These are phyloP conservation scores for Diplocarpon mali DNA, from an alignment of 2,329 filamentous ascomycete genomes.

Conservation along the genomic window DNA sequence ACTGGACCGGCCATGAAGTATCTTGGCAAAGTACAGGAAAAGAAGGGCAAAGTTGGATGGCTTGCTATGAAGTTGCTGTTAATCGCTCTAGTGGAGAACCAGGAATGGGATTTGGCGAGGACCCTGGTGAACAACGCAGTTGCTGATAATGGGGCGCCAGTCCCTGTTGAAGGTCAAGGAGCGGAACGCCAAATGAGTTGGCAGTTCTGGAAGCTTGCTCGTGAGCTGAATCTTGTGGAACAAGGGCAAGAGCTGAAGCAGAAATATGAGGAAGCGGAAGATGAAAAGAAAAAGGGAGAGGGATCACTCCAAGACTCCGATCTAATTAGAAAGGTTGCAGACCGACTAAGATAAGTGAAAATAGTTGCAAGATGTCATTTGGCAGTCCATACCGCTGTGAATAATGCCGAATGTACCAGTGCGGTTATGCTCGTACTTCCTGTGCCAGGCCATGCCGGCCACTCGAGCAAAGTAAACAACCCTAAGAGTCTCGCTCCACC, in stretches of 20 bases:
- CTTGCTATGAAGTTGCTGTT: conserved; percentile 21
- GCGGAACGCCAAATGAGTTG: conserved; percentile 19
- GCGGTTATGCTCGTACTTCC: too few relatives aligned
- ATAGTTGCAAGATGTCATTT: too few relatives aligned
- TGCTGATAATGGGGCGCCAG: conserved; percentile 17
- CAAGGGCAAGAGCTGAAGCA: conserved; percentile 1
- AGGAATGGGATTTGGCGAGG: conserved; percentile 25
- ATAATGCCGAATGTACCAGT: too few relatives aligned
- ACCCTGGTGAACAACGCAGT: conserved; percentile 23
- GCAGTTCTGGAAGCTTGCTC: conserved; percentile 23
- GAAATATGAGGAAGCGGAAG: neutral
- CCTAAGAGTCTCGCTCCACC: conserved; percentile 17
- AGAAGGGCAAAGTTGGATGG: conserved; percentile 19
- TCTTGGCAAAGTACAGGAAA: conserved; percentile 34
- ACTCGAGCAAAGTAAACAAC: neutral
- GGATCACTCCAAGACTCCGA: neutral
- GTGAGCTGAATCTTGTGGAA: conserved; percentile 17
- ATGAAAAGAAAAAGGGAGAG: neutral
- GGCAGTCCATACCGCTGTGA: too few relatives aligned
- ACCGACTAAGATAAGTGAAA: too few relatives aligned
- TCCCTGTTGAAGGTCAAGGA: conserved; percentile 13
- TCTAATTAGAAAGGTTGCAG: neutral
- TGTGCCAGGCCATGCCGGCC: too few relatives aligned
- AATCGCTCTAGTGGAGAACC: conserved; percentile 20
- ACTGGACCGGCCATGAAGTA: conserved; percentile 37